phyloP scores from a whole-genome alignment of 495 filamentous ascomycete genomes.

The Aspergillus diversus region DNA sequence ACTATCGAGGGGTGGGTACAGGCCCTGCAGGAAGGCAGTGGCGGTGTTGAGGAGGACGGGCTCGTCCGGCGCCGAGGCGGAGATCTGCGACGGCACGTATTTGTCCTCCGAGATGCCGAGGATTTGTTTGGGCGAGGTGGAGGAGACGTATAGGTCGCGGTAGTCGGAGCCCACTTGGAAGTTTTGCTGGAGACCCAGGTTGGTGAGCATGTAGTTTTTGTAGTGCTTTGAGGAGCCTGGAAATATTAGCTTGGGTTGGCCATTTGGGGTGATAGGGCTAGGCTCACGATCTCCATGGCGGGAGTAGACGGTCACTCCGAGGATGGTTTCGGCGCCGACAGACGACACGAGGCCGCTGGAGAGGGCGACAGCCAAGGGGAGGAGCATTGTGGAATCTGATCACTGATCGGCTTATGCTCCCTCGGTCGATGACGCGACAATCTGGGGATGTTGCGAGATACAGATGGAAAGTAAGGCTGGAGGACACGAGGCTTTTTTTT shows the following conservation, averaged over 20 bases:
- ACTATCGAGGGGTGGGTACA: conserved; percentile 56
- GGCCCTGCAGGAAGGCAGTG: conserved; percentile 56
- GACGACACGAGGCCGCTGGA: background rate
- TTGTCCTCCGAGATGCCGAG: conserved; percentile 52
- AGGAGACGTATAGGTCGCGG: conserved; percentile 57
- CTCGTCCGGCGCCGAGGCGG: conserved; percentile 55
- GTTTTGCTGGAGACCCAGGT: conserved; percentile 59
- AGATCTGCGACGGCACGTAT: conserved; percentile 58
- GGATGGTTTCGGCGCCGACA: conserved; percentile 49
- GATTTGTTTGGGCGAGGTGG: conserved; percentile 49
- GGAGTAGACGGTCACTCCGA: conserved; percentile 57
- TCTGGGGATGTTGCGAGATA: background rate
- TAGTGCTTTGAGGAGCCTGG: conserved; percentile 39
- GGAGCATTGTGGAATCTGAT: background rate
- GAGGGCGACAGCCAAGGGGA: background rate
- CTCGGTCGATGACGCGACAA: background rate
- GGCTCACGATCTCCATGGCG: conserved; percentile 56
- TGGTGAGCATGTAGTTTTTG: conserved; percentile 50
- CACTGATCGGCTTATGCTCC: background rate
- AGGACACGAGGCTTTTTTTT: background rate
- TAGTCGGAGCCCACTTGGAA: conserved; percentile 61
- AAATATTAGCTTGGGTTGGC: background rate
- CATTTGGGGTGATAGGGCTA: background rate
- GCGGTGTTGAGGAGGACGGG: conserved; percentile 57
- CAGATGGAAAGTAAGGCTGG: background rate